phyloP scores from a whole-genome alignment of 306 rosid species.

The Cyamopsis tetragonoloba region DNA sequence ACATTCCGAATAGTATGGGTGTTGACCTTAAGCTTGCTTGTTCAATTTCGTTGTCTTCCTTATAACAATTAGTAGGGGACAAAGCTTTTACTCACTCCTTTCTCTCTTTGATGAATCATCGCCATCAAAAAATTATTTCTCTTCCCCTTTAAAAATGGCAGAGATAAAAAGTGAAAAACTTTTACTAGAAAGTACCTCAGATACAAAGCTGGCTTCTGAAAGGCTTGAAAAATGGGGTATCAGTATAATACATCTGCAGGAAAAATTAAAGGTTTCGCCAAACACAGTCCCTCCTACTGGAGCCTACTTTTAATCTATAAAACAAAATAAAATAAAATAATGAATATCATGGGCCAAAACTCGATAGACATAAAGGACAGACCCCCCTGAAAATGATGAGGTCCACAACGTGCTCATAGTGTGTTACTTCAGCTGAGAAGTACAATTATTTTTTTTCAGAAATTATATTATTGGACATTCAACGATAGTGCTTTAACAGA shows the following conservation, averaged over 20 bases:
- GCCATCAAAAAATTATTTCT: neutral
- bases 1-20: neutral
- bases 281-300: slow-evolving; percentile 23
- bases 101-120: neutral
- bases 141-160: neutral
- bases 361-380: slow-evolving; percentile 30
- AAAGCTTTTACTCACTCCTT: neutral
- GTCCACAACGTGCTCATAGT: slow-evolving; percentile 38
- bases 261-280: slow-evolving; percentile 4
- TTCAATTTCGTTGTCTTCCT: neutral
- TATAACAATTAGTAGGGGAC: neutral
- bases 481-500: slow-evolving; percentile 28
- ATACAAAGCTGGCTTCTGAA: neutral
- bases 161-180: neutral
- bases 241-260: slow-evolving; percentile 1
- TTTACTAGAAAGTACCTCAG: slow-evolving; percentile 14
- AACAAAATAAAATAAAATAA: no score
- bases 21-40: neutral
- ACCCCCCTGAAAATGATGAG: slow-evolving; percentile 21
- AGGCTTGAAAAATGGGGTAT: neutral
- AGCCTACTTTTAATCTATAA: slow-evolving; percentile 17
- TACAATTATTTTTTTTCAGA: neutral
- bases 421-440: slow-evolving; percentile 11
- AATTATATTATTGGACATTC: slow-evolving; percentile 17
- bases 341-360: slow-evolving; percentile 27